Percentiles rank a stretch among this genome's conserved stretches.
Conservation (phyloP, 140 eudicot species). For the Stevia rebaudiana region DNA sequence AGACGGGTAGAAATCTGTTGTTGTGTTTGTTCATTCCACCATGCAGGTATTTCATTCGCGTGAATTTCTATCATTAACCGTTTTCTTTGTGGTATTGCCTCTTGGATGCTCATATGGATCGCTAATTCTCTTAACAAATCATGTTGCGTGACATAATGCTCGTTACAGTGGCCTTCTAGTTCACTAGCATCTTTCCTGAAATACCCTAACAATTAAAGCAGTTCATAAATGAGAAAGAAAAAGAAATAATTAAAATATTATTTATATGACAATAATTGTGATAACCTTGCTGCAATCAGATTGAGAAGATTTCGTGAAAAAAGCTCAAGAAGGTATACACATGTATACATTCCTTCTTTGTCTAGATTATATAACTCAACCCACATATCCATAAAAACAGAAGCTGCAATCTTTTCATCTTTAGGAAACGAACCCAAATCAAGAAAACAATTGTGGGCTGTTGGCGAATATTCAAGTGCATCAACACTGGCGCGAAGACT, state of each 20-base stretch:
- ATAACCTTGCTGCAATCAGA: conserved; percentile 33
- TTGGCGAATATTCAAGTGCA: conserved; percentile 27
- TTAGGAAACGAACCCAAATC: conserved; percentile 50
- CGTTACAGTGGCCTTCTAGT: conserved; percentile 31
- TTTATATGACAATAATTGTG: not conserved
- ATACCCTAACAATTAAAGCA: not conserved
- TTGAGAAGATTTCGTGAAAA: conserved; percentile 32
- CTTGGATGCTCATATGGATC: conserved; percentile 28
- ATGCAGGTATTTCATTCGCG: conserved; percentile 27
- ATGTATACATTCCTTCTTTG: conserved; percentile 34
- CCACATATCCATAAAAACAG: conserved; percentile 50
- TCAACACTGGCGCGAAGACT: conserved; percentile 36
- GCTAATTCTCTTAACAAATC: conserved; percentile 43
- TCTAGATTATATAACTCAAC: conserved; percentile 37
- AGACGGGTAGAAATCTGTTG: conserved; percentile 30
- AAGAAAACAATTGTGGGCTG: conserved; percentile 31
- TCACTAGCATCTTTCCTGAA: conserved; percentile 35
- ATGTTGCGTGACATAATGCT: conserved; percentile 33
- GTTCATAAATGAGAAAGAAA: not conserved
- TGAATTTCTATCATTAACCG: conserved; percentile 29
- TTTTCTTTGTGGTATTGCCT: conserved; percentile 28
- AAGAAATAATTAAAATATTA: not conserved
- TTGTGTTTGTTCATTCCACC: conserved; percentile 34
- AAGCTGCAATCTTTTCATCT: conserved; percentile 44
- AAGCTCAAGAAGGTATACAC: conserved; percentile 28